Conservation (phyloP, 306 rosid species). For the Quercus aquifolioides region DNA sequence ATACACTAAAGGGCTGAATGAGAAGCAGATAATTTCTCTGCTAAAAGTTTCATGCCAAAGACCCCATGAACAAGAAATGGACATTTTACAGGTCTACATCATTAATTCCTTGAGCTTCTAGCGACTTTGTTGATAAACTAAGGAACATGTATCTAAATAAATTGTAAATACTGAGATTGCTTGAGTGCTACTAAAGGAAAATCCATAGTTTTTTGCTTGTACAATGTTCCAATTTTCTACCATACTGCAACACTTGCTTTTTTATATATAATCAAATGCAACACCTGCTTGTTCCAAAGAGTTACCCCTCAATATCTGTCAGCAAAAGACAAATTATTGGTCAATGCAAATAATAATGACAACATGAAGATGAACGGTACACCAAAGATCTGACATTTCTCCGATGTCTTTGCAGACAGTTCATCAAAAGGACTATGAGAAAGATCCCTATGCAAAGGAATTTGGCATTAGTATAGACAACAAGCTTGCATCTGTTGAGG, state of each 20-base stretch:
- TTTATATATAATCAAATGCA: too few species aligned
- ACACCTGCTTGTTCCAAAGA: too few species aligned
- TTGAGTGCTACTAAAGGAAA: background rate
- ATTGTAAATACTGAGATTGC: background rate
- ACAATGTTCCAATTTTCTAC: background rate
- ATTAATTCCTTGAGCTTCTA: background rate
- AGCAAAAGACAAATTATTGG: background rate
- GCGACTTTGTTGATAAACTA: too few species aligned
- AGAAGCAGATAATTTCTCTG: slow-evolving; percentile 44
- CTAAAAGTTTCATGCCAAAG: slow-evolving; percentile 48
- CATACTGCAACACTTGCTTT: background rate
- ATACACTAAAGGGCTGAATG: slow-evolving; percentile 44
- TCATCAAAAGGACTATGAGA: slow-evolving; percentile 36
- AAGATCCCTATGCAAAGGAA: slow-evolving; percentile 39
- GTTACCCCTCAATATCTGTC: too few species aligned
- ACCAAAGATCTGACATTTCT: background rate
- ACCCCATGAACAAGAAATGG: slow-evolving; percentile 43
- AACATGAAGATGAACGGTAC: background rate
- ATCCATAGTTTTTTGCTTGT: background rate
- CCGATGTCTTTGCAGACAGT: slow-evolving; percentile 22
- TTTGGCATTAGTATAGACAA: slow-evolving; percentile 38
- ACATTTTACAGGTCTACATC: slow-evolving; percentile 35
- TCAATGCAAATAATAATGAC: background rate
- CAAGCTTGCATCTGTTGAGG: slow-evolving; percentile 41
- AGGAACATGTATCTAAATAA: background rate